Conservation (phyloP, 108 stramenopile genomes). For the Pelagomonas calceolata region DNA sequence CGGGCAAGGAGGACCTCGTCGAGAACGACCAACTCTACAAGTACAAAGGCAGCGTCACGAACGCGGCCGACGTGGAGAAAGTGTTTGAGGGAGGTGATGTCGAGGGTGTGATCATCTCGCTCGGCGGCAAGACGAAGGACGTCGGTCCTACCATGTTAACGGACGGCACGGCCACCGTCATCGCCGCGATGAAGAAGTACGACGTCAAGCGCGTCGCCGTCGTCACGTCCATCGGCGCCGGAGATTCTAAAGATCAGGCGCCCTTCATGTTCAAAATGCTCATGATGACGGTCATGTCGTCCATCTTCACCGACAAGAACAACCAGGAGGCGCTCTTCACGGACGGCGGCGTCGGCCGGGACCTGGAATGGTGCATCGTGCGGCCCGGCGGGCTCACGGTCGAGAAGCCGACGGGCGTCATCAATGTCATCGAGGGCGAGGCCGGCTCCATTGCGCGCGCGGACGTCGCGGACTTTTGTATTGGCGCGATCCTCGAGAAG, state of each 20-base stretch:
- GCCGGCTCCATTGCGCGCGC: slow-evolving; percentile 85
- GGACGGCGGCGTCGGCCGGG: slow-evolving; percentile 42
- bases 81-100: slow-evolving; percentile 26
- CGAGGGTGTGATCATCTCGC: slow-evolving; percentile 28
- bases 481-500: slow-evolving; percentile 72
- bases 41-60: neutral
- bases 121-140: slow-evolving; percentile 81
- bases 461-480: slow-evolving; percentile 89
- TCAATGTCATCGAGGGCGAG: slow-evolving; percentile 93
- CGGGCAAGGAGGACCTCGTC: slow-evolving; percentile 6
- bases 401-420: slow-evolving; percentile 83
- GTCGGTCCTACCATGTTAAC: slow-evolving; percentile 42
- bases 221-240: slow-evolving; percentile 90
- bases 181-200: slow-evolving; percentile 76
- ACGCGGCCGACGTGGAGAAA: neutral
- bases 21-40: neutral
- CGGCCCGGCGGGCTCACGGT: slow-evolving; percentile 91
- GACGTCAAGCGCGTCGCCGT: slow-evolving; percentile 78
- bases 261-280: slow-evolving; percentile 83
- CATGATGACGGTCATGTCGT: slow-evolving; percentile 91
- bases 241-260: slow-evolving; percentile 84
- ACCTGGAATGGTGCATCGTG: slow-evolving; percentile 85
- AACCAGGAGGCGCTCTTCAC: slow-evolving; percentile 78
- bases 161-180: neutral
- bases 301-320: slow-evolving; percentile 93